These are phyloP conservation scores for Schoenoplectus tabernaemontani DNA, from an alignment of 202 grass and related monocot genomes.

Conservation along the genomic window DNA sequence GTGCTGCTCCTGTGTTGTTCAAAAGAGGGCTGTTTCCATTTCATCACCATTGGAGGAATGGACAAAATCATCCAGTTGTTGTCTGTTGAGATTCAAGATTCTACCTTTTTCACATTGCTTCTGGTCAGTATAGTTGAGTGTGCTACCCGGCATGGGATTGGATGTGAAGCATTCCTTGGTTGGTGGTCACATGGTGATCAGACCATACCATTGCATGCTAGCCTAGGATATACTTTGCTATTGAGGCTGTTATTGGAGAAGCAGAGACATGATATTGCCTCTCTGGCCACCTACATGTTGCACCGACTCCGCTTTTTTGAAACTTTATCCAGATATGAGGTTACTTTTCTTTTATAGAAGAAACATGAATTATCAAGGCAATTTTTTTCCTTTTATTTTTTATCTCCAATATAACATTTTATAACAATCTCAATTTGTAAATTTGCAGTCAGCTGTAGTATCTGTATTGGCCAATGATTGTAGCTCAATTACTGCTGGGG, in stretches of 20 bases:
- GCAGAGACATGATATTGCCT: conserved; percentile 80
- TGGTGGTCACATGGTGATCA: conserved; percentile 58
- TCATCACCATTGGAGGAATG: conserved; percentile 76
- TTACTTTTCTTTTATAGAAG: conserved; percentile 22
- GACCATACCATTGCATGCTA: conserved; percentile 42
- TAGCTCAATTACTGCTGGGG: conserved; percentile 40
- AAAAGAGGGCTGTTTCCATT: conserved; percentile 81
- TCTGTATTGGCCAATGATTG: conserved; percentile 42
- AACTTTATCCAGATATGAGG: conserved; percentile 88
- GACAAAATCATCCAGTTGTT: conserved; percentile 65
- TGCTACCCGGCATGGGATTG: conserved; percentile 71
- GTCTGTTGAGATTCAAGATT: conserved; percentile 41
- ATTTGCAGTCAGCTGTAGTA: conserved; percentile 73
- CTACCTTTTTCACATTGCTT: conserved; percentile 58
- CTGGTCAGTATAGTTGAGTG: conserved; percentile 71
- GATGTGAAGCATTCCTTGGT: conserved; percentile 92
- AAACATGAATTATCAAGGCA: neutral
- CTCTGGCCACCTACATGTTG: conserved; percentile 57
- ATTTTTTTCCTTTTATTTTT: neutral
- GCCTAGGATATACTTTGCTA: conserved; percentile 68
- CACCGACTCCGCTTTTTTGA: conserved; percentile 87
- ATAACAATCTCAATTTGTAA: conserved; percentile 30
- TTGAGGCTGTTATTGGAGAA: conserved; percentile 81
- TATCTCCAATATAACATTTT: neutral
- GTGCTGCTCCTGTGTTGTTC: conserved; percentile 81